phyloP scores from a whole-genome alignment of 768 basidiomycete species.

The Boletus fagicola region DNA sequence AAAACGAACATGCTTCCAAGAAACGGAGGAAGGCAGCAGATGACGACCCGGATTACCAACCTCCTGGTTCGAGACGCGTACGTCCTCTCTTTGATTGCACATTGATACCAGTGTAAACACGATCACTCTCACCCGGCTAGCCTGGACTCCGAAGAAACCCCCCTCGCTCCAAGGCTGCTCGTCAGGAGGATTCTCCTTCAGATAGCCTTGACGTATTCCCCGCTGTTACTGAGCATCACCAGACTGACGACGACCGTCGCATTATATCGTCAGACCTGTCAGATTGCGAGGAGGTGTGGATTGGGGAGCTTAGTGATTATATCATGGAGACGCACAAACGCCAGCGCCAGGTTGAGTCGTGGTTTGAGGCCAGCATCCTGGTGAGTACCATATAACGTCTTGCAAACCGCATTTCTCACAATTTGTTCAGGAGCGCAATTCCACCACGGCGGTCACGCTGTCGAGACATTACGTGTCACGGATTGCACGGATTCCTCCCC shows the following conservation, averaged over 20 bases:
- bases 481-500: slow-evolving; percentile 45
- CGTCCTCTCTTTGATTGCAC: slow-evolving; percentile 29
- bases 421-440: slow-evolving; percentile 63
- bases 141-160: slow-evolving; percentile 44
- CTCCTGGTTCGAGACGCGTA: slow-evolving; percentile 52
- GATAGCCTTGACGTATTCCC: slow-evolving; percentile 23
- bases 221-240: slow-evolving; percentile 22
- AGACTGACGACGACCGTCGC: slow-evolving; percentile 41
- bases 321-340: slow-evolving; percentile 70
- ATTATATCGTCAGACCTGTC: slow-evolving; percentile 75
- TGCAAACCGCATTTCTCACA: background rate
- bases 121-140: slow-evolving; percentile 16
- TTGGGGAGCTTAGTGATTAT: slow-evolving; percentile 65
- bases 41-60: slow-evolving; percentile 57
- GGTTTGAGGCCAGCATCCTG: slow-evolving; percentile 65
- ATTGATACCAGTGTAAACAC: background rate
- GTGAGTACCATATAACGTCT: slow-evolving; percentile 39
- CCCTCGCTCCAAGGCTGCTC: slow-evolving; percentile 37
- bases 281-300: slow-evolving; percentile 78
- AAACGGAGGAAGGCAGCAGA: slow-evolving; percentile 48
- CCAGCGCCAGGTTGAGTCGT: slow-evolving; percentile 67
- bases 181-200: slow-evolving; percentile 29
- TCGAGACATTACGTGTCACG: slow-evolving; percentile 40
- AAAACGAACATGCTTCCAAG: slow-evolving; percentile 36
- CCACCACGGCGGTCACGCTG: slow-evolving; percentile 48